phyloP scores from a whole-genome alignment of 805 yeast species.

The Hanseniaspora thailandica region DNA sequence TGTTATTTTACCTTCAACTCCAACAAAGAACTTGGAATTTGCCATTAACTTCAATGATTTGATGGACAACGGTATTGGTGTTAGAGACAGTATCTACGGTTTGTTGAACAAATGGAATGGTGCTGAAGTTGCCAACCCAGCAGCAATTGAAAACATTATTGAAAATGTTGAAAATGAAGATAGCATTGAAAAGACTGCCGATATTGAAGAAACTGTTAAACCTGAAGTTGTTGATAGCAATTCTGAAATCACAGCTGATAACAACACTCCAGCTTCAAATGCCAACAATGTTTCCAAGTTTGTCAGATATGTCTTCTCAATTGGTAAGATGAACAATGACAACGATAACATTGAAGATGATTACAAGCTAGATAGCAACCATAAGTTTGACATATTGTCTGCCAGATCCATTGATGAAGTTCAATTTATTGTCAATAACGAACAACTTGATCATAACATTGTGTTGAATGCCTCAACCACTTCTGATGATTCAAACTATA shows the following conservation, averaged over 20 bases:
- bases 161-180: background rate
- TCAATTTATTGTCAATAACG: constrained; percentile 41
- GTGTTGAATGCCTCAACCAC: constrained; percentile 1
- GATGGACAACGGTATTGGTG: constrained; percentile 18
- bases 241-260: background rate
- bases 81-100: constrained; percentile 12
- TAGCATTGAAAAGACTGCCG: too few relatives aligned
- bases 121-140: background rate
- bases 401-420: constrained; percentile 63
- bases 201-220: background rate
- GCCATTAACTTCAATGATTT: constrained; percentile 16
- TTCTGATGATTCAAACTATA: constrained; percentile 5
- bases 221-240: background rate
- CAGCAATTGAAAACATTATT: background rate
- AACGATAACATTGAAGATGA: constrained; percentile 5
- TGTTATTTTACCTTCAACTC: constrained; percentile 52
- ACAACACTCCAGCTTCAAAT: background rate
- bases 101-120: constrained; percentile 13
- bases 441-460: constrained; percentile 20
- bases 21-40: constrained; percentile 49
- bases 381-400: constrained; percentile 51
- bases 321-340: constrained; percentile 24
- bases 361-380: constrained; percentile 13
- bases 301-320: constrained; percentile 29
- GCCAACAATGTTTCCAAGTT: constrained; percentile 27